Percentiles rank a stretch among this genome's conserved stretches.
Conservation (phyloP, 148 eudicot species). For the Rhododendron kiyosumense region DNA sequence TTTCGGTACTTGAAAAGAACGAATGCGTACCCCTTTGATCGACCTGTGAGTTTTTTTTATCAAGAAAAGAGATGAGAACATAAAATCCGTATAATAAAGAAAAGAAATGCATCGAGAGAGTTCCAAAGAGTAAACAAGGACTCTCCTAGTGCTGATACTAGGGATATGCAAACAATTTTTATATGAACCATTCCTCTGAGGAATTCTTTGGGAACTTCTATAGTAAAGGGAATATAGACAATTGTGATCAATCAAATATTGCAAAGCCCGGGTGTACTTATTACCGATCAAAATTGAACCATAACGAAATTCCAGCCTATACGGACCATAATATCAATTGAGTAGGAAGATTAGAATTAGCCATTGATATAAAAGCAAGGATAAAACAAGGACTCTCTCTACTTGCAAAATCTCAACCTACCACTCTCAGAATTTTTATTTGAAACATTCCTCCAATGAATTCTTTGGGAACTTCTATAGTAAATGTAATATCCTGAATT, state of each 20-base stretch:
- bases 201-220: no score
- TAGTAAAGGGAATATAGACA: no score
- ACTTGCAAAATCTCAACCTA: background rate
- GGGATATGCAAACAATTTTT: no score
- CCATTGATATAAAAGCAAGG: background rate
- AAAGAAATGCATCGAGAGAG: background rate
- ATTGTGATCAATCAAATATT: no score
- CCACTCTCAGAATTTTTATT: background rate
- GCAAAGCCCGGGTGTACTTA: no score
- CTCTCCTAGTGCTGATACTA: background rate
- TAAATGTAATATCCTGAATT: no score
- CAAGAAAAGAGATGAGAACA: background rate
- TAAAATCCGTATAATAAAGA: background rate
- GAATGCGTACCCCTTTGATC: constrained; percentile 47
- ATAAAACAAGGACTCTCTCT: background rate
- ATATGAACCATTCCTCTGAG: no score
- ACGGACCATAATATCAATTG: background rate
- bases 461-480: background rate
- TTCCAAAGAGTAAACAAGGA: background rate
- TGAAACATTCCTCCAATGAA: background rate
- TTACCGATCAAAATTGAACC: background rate
- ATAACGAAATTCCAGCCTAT: background rate
- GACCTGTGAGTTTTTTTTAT: constrained; percentile 24
- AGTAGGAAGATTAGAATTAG: background rate
- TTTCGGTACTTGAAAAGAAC: constrained; percentile 28